Evolutionary conservation across 495 filamentous ascomycete genomes (phyloP).

Genomic region (Sordaria brevicollis): DNA sequence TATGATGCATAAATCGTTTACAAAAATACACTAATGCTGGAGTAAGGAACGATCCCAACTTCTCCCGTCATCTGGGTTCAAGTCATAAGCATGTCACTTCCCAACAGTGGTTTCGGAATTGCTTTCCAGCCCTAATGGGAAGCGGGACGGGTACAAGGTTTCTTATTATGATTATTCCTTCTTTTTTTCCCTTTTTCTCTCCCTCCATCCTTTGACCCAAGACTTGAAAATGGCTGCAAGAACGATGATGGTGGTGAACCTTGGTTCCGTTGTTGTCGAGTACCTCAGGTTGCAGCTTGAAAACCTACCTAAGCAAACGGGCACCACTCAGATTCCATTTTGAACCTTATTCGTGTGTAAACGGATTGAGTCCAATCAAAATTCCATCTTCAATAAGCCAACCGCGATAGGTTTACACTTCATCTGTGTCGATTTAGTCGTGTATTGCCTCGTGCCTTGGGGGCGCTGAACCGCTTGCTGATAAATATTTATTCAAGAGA

Average conservation of each 20-base stretch:
- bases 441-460: background rate
- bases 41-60: background rate
- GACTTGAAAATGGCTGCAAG: background rate
- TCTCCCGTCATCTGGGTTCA: background rate
- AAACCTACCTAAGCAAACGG: background rate
- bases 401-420: background rate
- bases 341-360: background rate
- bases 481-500: background rate
- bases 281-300: background rate
- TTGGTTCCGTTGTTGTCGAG: background rate
- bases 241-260: background rate
- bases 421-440: background rate
- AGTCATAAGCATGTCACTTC: background rate
- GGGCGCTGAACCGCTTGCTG: background rate
- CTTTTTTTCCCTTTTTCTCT: no score
- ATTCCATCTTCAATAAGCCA: background rate
- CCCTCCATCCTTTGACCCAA: background rate
- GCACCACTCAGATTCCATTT: background rate
- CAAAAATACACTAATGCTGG: background rate
- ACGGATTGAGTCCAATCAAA: background rate
- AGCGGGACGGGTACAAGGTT: background rate
- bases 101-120: background rate
- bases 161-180: no score
- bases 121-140: background rate
- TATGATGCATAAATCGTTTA: background rate